phyloP scores from a whole-genome alignment of 202 grass and related monocot species.

The Alloteropsis angusta region DNA sequence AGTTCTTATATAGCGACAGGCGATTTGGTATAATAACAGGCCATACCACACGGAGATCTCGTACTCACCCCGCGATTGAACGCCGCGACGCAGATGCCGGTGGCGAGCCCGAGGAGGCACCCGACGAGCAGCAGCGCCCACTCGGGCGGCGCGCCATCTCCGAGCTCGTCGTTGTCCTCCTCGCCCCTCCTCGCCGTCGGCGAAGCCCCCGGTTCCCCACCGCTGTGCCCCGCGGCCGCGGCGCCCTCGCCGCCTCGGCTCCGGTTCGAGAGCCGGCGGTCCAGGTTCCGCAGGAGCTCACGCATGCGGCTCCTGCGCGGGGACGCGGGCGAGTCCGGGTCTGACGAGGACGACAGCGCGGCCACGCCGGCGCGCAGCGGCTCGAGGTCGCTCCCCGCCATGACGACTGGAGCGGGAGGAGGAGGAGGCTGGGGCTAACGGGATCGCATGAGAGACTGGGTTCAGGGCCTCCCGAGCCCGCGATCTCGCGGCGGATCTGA shows the following conservation, averaged over 20 bases:
- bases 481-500: conserved; percentile 13
- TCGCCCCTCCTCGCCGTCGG: conserved; percentile 26
- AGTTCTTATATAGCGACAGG: not conserved
- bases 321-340: conserved; percentile 32
- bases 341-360: conserved; percentile 36
- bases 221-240: not conserved
- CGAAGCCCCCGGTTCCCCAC: conserved; percentile 10
- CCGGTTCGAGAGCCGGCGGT: conserved; percentile 38
- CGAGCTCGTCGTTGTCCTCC: conserved; percentile 56
- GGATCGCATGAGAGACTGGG: conserved; percentile 18
- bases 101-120: conserved; percentile 89
- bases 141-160: conserved; percentile 88
- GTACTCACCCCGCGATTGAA: conserved; percentile 92
- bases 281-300: conserved; percentile 43
- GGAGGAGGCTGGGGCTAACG: not conserved
- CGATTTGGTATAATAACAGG: not conserved
- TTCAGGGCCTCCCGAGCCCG: not conserved
- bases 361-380: conserved; percentile 29
- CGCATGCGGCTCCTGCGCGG: conserved; percentile 35
- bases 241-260: conserved; percentile 11
- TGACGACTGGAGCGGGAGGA: not conserved
- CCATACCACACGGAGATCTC: conserved; percentile 1
- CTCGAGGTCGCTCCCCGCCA: conserved; percentile 58
- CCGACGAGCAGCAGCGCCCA: conserved; percentile 92
- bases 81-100: conserved; percentile 77